Evolutionary conservation across 106 monocot genomes (phyloP).

Genomic region (Allium sativum): DNA sequence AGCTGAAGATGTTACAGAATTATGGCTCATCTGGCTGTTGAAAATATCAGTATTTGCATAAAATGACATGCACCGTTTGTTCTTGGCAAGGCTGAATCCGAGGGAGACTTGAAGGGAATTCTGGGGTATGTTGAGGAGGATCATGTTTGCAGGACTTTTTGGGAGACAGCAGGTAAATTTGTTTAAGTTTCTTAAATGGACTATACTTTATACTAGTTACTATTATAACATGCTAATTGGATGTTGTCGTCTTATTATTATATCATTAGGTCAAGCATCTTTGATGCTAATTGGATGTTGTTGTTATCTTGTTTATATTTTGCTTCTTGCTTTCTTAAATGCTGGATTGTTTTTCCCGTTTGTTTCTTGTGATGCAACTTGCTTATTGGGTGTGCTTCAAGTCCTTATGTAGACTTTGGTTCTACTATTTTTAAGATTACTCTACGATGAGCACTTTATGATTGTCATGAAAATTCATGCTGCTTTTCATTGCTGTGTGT

Average conservation of each 20-base stretch:
- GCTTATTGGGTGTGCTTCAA: too few relatives aligned
- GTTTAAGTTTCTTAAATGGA: background rate
- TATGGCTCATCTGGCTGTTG: background rate
- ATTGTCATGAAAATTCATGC: too few relatives aligned
- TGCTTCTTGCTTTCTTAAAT: too few relatives aligned
- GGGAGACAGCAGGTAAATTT: constrained; percentile 71
- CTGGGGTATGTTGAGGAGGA: constrained; percentile 76
- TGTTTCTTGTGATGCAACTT: too few relatives aligned
- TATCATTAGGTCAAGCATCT: constrained; percentile 72
- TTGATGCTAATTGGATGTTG: constrained; percentile 95
- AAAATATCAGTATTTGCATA: background rate
- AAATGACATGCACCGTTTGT: background rate
- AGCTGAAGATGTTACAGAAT: background rate
- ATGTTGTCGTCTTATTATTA: background rate
- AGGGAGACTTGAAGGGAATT: constrained; percentile 81
- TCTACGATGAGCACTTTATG: too few relatives aligned
- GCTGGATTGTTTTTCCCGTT: too few relatives aligned
- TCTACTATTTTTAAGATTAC: too few relatives aligned
- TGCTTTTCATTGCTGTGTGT: too few relatives aligned
- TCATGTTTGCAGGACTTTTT: constrained; percentile 67
- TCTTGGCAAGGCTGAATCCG: constrained; percentile 52
- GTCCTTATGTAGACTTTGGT: too few relatives aligned
- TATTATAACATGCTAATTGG: too few relatives aligned
- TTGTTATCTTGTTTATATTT: too few relatives aligned
- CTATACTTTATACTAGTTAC: too few relatives aligned